Conservation (phyloP, 352 stramenopile genomes). For the Pseudoperonospora humuli region DNA sequence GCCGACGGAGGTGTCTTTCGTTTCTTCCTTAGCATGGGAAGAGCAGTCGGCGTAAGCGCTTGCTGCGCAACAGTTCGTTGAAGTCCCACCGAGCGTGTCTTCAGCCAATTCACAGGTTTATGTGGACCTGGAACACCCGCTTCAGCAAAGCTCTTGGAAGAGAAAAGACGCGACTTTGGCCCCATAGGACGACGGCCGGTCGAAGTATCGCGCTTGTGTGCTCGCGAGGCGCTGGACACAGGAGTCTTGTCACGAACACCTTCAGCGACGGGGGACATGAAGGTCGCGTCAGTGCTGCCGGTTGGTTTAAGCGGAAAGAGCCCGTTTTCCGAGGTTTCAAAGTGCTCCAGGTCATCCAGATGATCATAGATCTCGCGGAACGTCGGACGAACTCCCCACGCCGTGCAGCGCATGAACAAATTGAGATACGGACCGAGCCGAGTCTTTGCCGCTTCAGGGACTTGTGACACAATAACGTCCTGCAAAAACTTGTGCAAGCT, state of each 20-base stretch:
- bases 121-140: slow-evolving; percentile 10
- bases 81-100: slow-evolving; percentile 50
- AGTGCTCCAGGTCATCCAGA: slow-evolving; percentile 69
- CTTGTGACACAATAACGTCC: slow-evolving; percentile 58
- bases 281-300: slow-evolving; percentile 23
- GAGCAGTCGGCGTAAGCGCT: slow-evolving; percentile 30
- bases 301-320: slow-evolving; percentile 70
- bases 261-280: slow-evolving; percentile 53
- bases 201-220: slow-evolving; percentile 44
- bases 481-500: slow-evolving; percentile 70
- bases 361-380: slow-evolving; percentile 79
- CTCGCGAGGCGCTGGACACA: slow-evolving; percentile 47
- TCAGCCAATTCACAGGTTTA: slow-evolving; percentile 78
- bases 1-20: slow-evolving; percentile 43
- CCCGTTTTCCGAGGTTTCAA: slow-evolving; percentile 67
- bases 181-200: slow-evolving; percentile 22
- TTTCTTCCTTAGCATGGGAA: slow-evolving; percentile 32
- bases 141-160: slow-evolving; percentile 43
- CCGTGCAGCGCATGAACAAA: slow-evolving; percentile 67
- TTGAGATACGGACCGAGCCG: slow-evolving; percentile 58
- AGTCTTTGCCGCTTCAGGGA: slow-evolving; percentile 46
- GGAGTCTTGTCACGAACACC: slow-evolving; percentile 24
- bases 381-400: slow-evolving; percentile 66
- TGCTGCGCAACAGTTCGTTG: slow-evolving; percentile 18
- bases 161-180: slow-evolving; percentile 31